These are phyloP conservation scores for Erodium moschatum DNA, from an alignment of 441 rosid species.

Conservation along the genomic window DNA sequence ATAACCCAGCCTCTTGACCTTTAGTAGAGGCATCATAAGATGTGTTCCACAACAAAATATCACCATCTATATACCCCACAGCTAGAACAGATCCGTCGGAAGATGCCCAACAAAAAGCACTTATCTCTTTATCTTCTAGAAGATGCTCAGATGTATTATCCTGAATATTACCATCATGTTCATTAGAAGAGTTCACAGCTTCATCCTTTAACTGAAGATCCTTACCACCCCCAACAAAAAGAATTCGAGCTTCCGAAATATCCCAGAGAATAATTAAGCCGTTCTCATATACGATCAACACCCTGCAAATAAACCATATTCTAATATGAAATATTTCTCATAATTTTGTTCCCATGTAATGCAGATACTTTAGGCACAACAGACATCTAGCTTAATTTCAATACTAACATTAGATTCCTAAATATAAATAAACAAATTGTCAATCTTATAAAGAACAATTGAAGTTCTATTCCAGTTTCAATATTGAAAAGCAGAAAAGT, in stretches of 20 bases:
- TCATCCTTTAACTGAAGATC: slow-evolving; percentile 42
- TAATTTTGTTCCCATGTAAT: slow-evolving; percentile 1
- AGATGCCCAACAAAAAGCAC: slow-evolving; percentile 66
- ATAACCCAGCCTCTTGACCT: slow-evolving; percentile 31
- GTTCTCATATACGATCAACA: slow-evolving; percentile 51
- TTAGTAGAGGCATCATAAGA: slow-evolving; percentile 24
- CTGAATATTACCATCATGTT: slow-evolving; percentile 30
- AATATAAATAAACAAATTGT: slow-evolving; percentile 13
- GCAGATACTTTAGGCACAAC: neutral
- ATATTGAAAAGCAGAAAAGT: slow-evolving; percentile 12
- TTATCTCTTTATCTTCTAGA: slow-evolving; percentile 49
- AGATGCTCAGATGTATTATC: slow-evolving; percentile 28
- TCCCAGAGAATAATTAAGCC: slow-evolving; percentile 63
- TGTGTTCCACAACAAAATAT: slow-evolving; percentile 50
- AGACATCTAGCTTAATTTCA: neutral
- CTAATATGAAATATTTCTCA: slow-evolving; percentile 7
- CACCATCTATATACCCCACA: slow-evolving; percentile 63
- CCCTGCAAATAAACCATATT: slow-evolving; percentile 31
- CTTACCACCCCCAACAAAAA: slow-evolving; percentile 42
- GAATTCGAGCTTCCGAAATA: slow-evolving; percentile 43
- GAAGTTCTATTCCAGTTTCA: slow-evolving; percentile 6
- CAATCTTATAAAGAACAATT: neutral
- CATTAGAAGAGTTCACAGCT: slow-evolving; percentile 28
- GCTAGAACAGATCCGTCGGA: slow-evolving; percentile 59
- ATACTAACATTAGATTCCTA: neutral